A percentile compares a stretch with the other conserved stretches of the same genome.
These are phyloP conservation scores for Penicillium sumatraense DNA, from an alignment of 2,329 filamentous ascomycete genomes.

Conservation along the genomic window DNA sequence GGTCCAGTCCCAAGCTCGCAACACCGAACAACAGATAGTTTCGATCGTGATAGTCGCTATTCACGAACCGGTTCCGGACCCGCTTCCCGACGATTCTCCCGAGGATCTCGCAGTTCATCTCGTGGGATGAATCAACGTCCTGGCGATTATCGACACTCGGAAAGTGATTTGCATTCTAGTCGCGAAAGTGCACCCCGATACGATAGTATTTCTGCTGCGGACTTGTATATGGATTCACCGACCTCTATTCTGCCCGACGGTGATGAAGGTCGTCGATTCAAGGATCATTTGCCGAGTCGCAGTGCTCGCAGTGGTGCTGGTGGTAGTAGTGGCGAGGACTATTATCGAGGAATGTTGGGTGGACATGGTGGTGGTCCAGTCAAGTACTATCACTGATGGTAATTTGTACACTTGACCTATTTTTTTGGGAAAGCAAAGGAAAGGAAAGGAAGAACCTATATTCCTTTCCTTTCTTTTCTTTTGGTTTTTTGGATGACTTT, in stretches of 20 bases:
- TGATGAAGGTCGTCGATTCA: slow-evolving; percentile 34
- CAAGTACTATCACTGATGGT: slow-evolving; percentile 31
- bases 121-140: slow-evolving; percentile 26
- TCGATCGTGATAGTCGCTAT: slow-evolving; percentile 29
- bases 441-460: no score
- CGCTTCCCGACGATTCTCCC: slow-evolving; percentile 16
- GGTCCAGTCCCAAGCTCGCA: slow-evolving; percentile 43
- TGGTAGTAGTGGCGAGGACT: slow-evolving; percentile 41
- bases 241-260: slow-evolving; percentile 28
- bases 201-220: slow-evolving; percentile 23
- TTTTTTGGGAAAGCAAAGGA: neutral
- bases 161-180: slow-evolving; percentile 35
- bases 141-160: slow-evolving; percentile 41
- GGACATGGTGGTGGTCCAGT: slow-evolving; percentile 34
- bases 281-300: slow-evolving; percentile 30
- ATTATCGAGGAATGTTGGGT: slow-evolving; percentile 41
- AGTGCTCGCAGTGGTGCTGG: slow-evolving; percentile 29
- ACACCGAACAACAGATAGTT: slow-evolving; percentile 50
- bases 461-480: neutral
- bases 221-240: slow-evolving; percentile 32
- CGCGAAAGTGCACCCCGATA: slow-evolving; percentile 28
- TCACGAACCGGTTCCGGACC: slow-evolving; percentile 24
- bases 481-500: neutral
- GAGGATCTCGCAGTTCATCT: slow-evolving; percentile 38
- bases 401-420: neutral